Conservation (phyloP, 2,329 filamentous ascomycete species). For the Decorospora gaudefroyi region DNA sequence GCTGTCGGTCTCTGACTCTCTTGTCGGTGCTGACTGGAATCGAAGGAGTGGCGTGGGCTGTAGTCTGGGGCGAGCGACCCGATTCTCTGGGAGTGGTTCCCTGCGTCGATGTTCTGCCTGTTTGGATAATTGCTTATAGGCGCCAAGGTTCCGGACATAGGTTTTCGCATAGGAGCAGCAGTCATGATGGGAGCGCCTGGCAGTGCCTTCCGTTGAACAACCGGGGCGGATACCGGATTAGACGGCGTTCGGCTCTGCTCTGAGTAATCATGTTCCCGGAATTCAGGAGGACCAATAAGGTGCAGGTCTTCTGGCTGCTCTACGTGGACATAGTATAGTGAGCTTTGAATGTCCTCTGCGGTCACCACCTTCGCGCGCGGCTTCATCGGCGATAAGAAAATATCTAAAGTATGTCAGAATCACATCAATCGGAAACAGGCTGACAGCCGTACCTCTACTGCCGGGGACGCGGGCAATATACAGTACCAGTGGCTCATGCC, state of each 20-base stretch:
- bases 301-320: conserved; percentile 62
- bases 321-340: conserved; percentile 89
- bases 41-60: conserved; percentile 32
- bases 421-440: not conserved
- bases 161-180: conserved; percentile 31
- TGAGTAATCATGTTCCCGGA: conserved; percentile 17
- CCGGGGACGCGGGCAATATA: conserved; percentile 95
- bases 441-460: conserved; percentile 69
- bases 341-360: conserved; percentile 81
- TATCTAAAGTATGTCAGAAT: conserved; percentile 61
- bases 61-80: conserved; percentile 25
- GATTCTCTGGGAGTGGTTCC: conserved; percentile 22
- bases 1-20: conserved; percentile 29
- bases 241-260: conserved; percentile 13
- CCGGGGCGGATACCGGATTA: conserved; percentile 19
- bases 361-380: conserved; percentile 88
- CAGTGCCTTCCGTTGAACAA: conserved; percentile 41
- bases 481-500: conserved; percentile 73
- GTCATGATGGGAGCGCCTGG: conserved; percentile 15
- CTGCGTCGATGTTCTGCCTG: conserved; percentile 36
- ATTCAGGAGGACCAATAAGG: conserved; percentile 31
- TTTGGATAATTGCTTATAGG: conserved; percentile 32
- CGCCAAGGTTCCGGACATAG: conserved; percentile 34
- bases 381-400: conserved; percentile 89
- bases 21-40: conserved; percentile 23